Evolutionary conservation across 306 rosid genomes (phyloP).

Genomic region (Pyrus bretschneideri): DNA sequence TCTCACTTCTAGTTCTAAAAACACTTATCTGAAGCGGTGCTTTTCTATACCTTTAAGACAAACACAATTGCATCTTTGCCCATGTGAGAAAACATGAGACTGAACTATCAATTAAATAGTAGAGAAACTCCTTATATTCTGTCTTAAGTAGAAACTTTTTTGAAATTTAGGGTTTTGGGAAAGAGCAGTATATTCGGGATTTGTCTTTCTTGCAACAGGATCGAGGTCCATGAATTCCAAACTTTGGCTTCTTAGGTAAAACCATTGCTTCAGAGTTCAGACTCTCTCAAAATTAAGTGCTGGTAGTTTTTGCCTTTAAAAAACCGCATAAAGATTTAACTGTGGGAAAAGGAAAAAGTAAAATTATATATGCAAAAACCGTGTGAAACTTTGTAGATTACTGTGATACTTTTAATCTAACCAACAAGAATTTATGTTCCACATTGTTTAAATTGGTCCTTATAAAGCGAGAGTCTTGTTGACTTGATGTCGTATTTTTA

Average conservation of each 20-base stretch:
- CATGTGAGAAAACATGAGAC: background rate
- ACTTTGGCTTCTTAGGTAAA: background rate
- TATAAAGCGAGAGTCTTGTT: no score
- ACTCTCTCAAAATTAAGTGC: background rate
- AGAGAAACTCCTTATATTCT: slow-evolving; percentile 4
- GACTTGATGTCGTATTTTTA: background rate
- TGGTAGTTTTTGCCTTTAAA: background rate
- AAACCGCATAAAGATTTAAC: no score
- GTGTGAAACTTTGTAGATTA: background rate
- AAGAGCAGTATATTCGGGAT: background rate
- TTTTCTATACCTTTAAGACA: background rate
- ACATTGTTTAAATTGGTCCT: background rate
- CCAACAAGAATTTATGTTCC: slow-evolving; percentile 13
- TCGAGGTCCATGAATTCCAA: slow-evolving; percentile 2
- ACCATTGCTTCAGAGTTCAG: background rate
- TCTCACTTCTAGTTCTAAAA: background rate
- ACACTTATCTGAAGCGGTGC: no score
- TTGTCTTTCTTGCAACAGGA: slow-evolving; percentile 4
- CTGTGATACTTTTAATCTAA: background rate
- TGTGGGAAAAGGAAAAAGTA: background rate
- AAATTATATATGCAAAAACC: background rate
- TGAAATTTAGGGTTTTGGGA: background rate
- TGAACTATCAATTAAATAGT: background rate
- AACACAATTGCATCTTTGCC: background rate
- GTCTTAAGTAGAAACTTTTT: slow-evolving; percentile 3